phyloP scores from a whole-genome alignment of 1,284 basidiomycete genomes.

The Psilocybe mexicana region DNA sequence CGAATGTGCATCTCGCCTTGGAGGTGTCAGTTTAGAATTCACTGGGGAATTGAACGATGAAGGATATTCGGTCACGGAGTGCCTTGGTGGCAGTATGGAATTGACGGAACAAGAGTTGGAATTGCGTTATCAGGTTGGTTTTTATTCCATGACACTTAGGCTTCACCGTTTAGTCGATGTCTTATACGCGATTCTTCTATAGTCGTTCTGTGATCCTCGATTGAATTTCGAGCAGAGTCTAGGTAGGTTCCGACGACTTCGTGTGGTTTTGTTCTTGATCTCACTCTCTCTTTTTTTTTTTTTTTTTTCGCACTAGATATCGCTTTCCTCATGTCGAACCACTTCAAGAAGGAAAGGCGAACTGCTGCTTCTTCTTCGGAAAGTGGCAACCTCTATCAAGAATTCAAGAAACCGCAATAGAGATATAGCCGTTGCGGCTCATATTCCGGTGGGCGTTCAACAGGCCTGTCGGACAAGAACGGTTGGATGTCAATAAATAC shows the following conservation, averaged over 20 bases:
- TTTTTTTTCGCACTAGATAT: constrained; percentile 49
- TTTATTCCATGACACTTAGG: neutral
- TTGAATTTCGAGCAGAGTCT: constrained; percentile 83
- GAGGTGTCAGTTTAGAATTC: constrained; percentile 97
- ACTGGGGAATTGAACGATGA: constrained; percentile 94
- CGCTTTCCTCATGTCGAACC: constrained; percentile 77
- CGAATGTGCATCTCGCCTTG: constrained; percentile 69
- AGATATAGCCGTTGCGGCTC: neutral
- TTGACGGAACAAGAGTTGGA: constrained; percentile 72
- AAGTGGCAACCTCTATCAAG: constrained; percentile 8
- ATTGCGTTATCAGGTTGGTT: constrained; percentile 69
- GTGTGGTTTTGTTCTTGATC: neutral
- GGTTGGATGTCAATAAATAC: too few relatives aligned
- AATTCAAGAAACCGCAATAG: constrained; percentile 9
- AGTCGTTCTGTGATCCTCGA: constrained; percentile 82
- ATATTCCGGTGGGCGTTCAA: neutral
- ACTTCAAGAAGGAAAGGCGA: constrained; percentile 68
- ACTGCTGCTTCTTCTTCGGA: neutral
- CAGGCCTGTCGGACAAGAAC: neutral
- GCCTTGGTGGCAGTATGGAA: constrained; percentile 82
- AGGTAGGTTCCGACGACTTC: constrained; percentile 44
- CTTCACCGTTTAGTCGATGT: neutral
- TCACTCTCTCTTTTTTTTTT: neutral
- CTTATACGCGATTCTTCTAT: neutral
- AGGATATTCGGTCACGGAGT: constrained; percentile 90